A percentile compares a stretch with the other conserved stretches of the same genome.
Evolutionary conservation across 1,284 basidiomycete species (phyloP).

Genomic region (Crepidotus sp.): DNA sequence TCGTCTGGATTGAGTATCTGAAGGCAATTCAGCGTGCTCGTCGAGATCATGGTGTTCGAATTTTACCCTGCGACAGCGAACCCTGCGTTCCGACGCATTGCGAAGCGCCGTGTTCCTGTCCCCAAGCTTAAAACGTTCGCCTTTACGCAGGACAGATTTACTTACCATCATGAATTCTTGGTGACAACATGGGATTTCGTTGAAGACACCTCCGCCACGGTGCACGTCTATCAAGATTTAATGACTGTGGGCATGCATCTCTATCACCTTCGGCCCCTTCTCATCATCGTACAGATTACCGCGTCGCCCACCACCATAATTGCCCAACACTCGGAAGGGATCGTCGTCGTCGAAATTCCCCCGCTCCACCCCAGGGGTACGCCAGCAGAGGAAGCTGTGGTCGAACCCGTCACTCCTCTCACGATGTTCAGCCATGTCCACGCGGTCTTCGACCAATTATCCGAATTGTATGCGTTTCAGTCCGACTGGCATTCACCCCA

Average conservation of each 20-base stretch:
- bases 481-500: slow-evolving; percentile 8
- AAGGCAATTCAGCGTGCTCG: background rate
- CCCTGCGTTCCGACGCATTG: background rate
- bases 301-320: slow-evolving; percentile 3
- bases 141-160: slow-evolving; percentile 7
- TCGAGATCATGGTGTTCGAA: slow-evolving; percentile 7
- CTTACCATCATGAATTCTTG: slow-evolving; percentile 3
- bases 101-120: slow-evolving; percentile 4
- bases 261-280: background rate
- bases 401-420: slow-evolving; percentile 5
- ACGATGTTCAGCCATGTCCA: slow-evolving; percentile 7
- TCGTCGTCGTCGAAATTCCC: slow-evolving; percentile 6
- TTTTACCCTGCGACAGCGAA: background rate
- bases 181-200: slow-evolving; percentile 12
- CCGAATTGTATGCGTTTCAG: background rate
- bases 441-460: background rate
- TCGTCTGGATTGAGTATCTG: background rate
- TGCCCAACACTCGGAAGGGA: slow-evolving; percentile 1
- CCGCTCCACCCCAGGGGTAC: slow-evolving; percentile 7
- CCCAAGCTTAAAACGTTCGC: background rate
- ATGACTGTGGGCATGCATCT: background rate
- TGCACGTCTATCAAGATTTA: slow-evolving; percentile 4
- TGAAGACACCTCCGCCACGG: slow-evolving; percentile 1
- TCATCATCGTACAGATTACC: slow-evolving; percentile 1
- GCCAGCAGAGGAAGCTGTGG: slow-evolving; percentile 1